These are phyloP conservation scores for Exophiala xenobiotica DNA, from an alignment of 2,329 filamentous ascomycete genomes.

Conservation along the genomic window DNA sequence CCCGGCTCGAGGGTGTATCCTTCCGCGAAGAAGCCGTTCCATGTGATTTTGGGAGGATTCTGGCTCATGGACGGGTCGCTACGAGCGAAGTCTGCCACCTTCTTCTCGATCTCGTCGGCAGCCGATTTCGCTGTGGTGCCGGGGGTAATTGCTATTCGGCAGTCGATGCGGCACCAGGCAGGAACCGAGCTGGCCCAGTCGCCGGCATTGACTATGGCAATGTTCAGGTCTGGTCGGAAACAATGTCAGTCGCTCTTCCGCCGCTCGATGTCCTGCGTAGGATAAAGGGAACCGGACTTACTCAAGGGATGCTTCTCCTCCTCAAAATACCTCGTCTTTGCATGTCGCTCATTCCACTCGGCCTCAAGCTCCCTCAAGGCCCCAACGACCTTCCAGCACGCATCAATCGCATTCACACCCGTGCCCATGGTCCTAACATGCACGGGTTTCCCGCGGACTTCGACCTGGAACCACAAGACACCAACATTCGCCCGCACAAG, in stretches of 20 bases:
- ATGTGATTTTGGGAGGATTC: conserved; percentile 30
- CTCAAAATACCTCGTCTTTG: conserved; percentile 15
- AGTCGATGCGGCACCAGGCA: conserved; percentile 25
- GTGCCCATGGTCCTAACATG: conserved; percentile 23
- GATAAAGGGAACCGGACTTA: conserved; percentile 14
- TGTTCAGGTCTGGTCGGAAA: conserved; percentile 19
- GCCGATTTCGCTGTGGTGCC: conserved; percentile 24
- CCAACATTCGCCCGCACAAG: conserved; percentile 26
- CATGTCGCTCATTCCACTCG: conserved; percentile 25
- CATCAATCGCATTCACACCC: conserved; percentile 24
- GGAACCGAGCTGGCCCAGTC: conserved; percentile 26
- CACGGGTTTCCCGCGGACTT: conserved; percentile 22
- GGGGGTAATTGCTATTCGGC: conserved; percentile 24
- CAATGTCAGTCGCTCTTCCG: not conserved
- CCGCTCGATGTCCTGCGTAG: not conserved
- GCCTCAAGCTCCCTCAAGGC: conserved; percentile 23
- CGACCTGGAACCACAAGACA: conserved; percentile 26
- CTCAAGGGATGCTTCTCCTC: conserved; percentile 25
- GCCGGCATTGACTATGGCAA: conserved; percentile 25
- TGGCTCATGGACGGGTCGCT: conserved; percentile 32
- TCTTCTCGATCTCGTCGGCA: conserved; percentile 31
- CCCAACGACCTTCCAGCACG: conserved; percentile 22
- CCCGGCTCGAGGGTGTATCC: conserved; percentile 33
- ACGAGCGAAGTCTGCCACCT: conserved; percentile 33
- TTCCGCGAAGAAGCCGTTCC: conserved; percentile 30